phyloP scores from a whole-genome alignment of 2,329 filamentous ascomycete genomes.

The Rutstroemia sydowiana region DNA sequence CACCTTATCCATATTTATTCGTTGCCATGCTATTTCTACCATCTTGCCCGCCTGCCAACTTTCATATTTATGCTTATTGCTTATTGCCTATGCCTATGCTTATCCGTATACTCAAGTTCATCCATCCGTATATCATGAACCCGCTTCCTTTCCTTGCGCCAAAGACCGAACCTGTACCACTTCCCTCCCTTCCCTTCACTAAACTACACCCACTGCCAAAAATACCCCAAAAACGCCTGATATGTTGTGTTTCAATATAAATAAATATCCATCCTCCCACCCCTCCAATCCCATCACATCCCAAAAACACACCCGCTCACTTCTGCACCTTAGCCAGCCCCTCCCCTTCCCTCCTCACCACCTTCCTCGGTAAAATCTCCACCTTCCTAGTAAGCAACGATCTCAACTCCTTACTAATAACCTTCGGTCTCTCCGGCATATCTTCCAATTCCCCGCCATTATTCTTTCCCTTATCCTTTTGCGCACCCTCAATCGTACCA shows the following conservation, averaged over 20 bases:
- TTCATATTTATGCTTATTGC: no score
- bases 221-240: neutral
- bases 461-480: conserved; percentile 8
- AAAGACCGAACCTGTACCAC: no score
- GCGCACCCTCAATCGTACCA: conserved; percentile 22
- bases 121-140: no score
- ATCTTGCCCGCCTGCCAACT: no score
- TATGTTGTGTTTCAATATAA: neutral
- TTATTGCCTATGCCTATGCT: no score
- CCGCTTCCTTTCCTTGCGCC: no score
- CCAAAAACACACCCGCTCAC: no score
- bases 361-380: conserved; percentile 27
- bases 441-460: conserved; percentile 22
- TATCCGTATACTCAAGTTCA: no score
- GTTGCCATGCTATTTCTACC: no score
- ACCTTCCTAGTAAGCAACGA: conserved; percentile 54
- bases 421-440: conserved; percentile 32
- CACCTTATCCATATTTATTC: no score
- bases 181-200: no score
- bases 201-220: neutral
- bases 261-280: neutral
- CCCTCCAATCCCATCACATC: neutral
- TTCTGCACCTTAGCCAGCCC: conserved; percentile 14
- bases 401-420: conserved; percentile 58
- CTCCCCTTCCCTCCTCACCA: conserved; percentile 29